A percentile compares a stretch with the other conserved stretches of the same genome.
These are phyloP conservation scores for Aegilops umbellulata DNA, from an alignment of 176 grass and related monocot genomes.

Conservation along the genomic window DNA sequence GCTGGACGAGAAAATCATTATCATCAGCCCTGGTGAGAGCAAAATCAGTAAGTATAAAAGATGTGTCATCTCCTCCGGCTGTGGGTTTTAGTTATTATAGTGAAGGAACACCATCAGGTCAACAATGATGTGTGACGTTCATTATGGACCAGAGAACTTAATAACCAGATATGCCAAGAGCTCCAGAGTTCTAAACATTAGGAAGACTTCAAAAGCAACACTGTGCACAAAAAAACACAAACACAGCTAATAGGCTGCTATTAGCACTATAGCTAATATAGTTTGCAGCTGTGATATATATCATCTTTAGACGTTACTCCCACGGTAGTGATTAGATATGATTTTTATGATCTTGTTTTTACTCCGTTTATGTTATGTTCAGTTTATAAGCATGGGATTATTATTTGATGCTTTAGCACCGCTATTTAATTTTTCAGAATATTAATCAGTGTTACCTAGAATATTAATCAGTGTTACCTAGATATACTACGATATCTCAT, in stretches of 20 bases:
- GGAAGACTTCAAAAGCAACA: not conserved
- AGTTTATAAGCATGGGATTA: not conserved
- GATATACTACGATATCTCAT: not conserved
- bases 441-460: not conserved
- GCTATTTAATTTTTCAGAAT: not conserved
- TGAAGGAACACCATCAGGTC: not conserved
- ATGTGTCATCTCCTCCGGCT: not conserved
- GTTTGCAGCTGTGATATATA: not conserved
- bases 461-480: no score
- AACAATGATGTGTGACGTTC: not conserved
- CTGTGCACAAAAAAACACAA: not conserved
- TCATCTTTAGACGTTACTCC: not conserved
- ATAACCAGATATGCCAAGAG: not conserved
- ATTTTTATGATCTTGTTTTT: not conserved
- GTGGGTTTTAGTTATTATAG: constrained; percentile 6
- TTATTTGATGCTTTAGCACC: not conserved
- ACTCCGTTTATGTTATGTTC: not conserved
- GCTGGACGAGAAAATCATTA: constrained; percentile 83
- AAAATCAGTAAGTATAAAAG: constrained; percentile 18
- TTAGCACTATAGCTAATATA: not conserved
- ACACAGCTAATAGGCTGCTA: not conserved
- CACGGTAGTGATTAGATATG: not conserved
- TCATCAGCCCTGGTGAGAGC: constrained; percentile 68
- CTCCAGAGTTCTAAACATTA: not conserved
- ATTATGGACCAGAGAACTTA: not conserved